A percentile compares a stretch with the other conserved stretches of the same genome.
These are phyloP conservation scores for Protomyces inundatus DNA, from an alignment of 1,139 yeast genomes.

Conservation along the genomic window DNA sequence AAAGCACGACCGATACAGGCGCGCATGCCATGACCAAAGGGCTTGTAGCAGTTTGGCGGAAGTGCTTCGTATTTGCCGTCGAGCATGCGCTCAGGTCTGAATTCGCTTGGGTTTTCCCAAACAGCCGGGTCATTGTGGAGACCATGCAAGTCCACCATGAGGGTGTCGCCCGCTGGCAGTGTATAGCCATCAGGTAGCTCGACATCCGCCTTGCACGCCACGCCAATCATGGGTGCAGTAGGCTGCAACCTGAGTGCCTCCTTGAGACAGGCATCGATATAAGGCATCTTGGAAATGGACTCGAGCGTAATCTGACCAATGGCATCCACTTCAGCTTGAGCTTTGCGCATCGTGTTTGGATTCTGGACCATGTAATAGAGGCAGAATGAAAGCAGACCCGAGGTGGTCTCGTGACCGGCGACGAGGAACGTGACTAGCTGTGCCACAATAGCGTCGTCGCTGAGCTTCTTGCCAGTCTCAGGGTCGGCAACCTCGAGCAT, in stretches of 20 bases:
- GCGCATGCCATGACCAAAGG: slow-evolving; percentile 25
- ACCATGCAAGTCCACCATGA: slow-evolving; percentile 13
- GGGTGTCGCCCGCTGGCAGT: slow-evolving; percentile 19
- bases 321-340: slow-evolving; percentile 25
- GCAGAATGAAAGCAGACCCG: slow-evolving; percentile 29
- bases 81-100: slow-evolving; percentile 26
- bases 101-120: slow-evolving; percentile 23
- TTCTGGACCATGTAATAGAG: slow-evolving; percentile 27
- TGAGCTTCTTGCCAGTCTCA: slow-evolving; percentile 19
- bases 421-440: slow-evolving; percentile 31
- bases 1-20: slow-evolving; percentile 27
- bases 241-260: slow-evolving; percentile 24
- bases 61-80: slow-evolving; percentile 18
- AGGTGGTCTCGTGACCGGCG: slow-evolving; percentile 33
- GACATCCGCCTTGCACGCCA: slow-evolving; percentile 11
- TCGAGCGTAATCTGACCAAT: slow-evolving; percentile 23
- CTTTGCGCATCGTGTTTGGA: slow-evolving; percentile 22
- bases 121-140: slow-evolving; percentile 20
- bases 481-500: slow-evolving; percentile 26
- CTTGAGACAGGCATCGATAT: slow-evolving; percentile 25
- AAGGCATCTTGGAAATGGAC: slow-evolving; percentile 19
- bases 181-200: slow-evolving; percentile 19
- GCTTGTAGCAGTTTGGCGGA: slow-evolving; percentile 18
- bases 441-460: slow-evolving; percentile 2
- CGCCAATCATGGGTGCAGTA: slow-evolving; percentile 21